Evolutionary conservation across 2,329 filamentous ascomycete genomes (phyloP), one percentile per base, ranked within the genome.

Genomic region (Penicillium hesseltinei): DNA sequence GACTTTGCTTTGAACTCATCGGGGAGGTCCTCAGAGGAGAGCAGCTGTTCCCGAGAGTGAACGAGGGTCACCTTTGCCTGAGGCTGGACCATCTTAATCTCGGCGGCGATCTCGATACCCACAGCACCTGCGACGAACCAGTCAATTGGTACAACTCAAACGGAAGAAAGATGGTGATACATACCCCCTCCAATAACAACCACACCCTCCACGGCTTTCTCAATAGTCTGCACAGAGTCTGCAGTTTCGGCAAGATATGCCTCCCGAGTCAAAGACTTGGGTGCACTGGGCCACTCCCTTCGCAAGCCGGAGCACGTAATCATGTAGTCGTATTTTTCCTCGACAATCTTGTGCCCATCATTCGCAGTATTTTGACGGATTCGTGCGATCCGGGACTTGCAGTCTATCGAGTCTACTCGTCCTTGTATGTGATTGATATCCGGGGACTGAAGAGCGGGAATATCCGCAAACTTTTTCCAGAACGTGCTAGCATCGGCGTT

Each of bases 41-140:
- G 79, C 0, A 92, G 82, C 68, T 83, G 82, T 31, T 82, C 79
- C 19, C 88, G 80, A 10, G 88, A 91, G 71, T 92, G 89, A 3
- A 89, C 82, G 2, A 92, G 81, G 1, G 84, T 88, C n/a, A 92
- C 87, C 40, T 57, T 84, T 75, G n/a, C 80, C 66, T 1, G 88
- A 87, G 62, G 60, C 9, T 86, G 82, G 23, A 84, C 75, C 48
- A 82, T 71, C 73, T 91, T 91, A 53, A 91, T 79, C 75, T 92
- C 89, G 2, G 87, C 84, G 0, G 89, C 88, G 80, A 92, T 90
- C 70, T 92, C 89, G 56, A 91, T 86, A 19, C 89, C 89, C 1
- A 91, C 89, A 8, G 89, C 89, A 48, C 88, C 80, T 82, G 51
- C 6, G 74, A 29, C 76, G 2, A 83, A 78, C 13, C 76, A 72